Percentiles rank a stretch among this genome's conserved stretches.
Evolutionary conservation across 495 filamentous ascomycete species (phyloP).

Genomic region (Tuber microsphaerosporum): DNA sequence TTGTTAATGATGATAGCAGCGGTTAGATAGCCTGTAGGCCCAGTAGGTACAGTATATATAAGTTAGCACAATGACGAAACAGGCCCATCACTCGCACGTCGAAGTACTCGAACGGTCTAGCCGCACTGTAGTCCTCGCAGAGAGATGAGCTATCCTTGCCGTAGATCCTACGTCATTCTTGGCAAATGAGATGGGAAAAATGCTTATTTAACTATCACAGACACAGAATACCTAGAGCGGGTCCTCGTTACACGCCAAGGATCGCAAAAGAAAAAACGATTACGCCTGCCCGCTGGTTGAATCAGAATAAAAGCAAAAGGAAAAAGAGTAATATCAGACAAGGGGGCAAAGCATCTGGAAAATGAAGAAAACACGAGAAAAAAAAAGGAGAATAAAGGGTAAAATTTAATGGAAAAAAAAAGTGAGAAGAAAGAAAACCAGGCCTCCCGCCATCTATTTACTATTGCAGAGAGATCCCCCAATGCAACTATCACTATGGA

Average conservation of each 20-base stretch:
- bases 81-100: not conserved
- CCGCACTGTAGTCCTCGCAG: not conserved
- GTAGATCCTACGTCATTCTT: slow-evolving; percentile 38
- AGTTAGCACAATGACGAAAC: slow-evolving; percentile 1
- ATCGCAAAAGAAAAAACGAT: not conserved
- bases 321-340: not conserved
- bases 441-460: slow-evolving; percentile 40
- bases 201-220: slow-evolving; percentile 1
- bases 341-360: not conserved
- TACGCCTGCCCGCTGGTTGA: slow-evolving; percentile 5
- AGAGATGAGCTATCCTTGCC: slow-evolving; percentile 33
- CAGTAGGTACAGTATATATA: slow-evolving; percentile 6
- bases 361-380: not conserved
- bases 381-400: slow-evolving; percentile 6
- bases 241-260: not conserved
- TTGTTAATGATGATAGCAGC: not conserved
- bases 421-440: slow-evolving; percentile 28
- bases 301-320: not conserved
- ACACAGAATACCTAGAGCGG: not conserved
- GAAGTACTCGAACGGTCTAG: not conserved
- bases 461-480: slow-evolving; percentile 22
- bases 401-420: slow-evolving; percentile 14
- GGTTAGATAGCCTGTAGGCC: not conserved
- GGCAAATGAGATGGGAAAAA: slow-evolving; percentile 10
- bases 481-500: slow-evolving; percentile 13